Evolutionary conservation across 1,139 yeast genomes (phyloP).

Genomic region (Groenewaldozyma auringiensis): DNA sequence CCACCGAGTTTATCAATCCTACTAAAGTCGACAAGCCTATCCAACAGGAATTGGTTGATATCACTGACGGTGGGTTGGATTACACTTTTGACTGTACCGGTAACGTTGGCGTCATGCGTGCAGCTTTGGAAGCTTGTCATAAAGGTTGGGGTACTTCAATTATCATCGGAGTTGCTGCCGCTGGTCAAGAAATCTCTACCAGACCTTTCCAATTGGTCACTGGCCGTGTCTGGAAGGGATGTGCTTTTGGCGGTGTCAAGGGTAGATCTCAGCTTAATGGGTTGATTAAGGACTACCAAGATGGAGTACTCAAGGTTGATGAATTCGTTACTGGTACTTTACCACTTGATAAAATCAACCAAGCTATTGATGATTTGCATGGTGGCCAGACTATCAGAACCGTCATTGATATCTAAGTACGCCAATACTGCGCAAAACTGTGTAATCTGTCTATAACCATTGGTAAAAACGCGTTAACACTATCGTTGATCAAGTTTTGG

Average conservation of each 20-base stretch:
- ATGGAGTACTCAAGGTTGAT: conserved; percentile 81
- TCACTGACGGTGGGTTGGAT: conserved; percentile 96
- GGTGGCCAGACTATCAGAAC: conserved; percentile 91
- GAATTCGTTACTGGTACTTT: conserved; percentile 92
- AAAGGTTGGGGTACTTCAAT: conserved; percentile 98
- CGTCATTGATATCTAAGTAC: conserved; percentile 62
- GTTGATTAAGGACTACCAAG: conserved; percentile 75
- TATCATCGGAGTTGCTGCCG: conserved; percentile 96
- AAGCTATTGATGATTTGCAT: conserved; percentile 93
- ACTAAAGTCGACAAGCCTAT: conserved; percentile 59
- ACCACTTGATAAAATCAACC: conserved; percentile 66
- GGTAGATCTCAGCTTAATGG: conserved; percentile 95
- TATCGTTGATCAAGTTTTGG: conserved; percentile 86
- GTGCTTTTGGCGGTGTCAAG: conserved; percentile 97
- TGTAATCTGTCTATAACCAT: conserved; percentile 93
- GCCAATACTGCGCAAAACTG: conserved; percentile 95
- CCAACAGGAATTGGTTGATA: conserved; percentile 75
- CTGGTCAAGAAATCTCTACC: conserved; percentile 92
- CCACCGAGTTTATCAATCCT: conserved; percentile 91
- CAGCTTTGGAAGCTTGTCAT: conserved; percentile 94
- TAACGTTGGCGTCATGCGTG: conserved; percentile 88
- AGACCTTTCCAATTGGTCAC: conserved; percentile 99
- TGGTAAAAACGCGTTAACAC: conserved; percentile 89
- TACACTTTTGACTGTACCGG: conserved; percentile 98
- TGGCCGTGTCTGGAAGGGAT: conserved; percentile 97